phyloP scores from a whole-genome alignment of 1,139 yeast genomes.

The Blastobotrys indianensis region DNA sequence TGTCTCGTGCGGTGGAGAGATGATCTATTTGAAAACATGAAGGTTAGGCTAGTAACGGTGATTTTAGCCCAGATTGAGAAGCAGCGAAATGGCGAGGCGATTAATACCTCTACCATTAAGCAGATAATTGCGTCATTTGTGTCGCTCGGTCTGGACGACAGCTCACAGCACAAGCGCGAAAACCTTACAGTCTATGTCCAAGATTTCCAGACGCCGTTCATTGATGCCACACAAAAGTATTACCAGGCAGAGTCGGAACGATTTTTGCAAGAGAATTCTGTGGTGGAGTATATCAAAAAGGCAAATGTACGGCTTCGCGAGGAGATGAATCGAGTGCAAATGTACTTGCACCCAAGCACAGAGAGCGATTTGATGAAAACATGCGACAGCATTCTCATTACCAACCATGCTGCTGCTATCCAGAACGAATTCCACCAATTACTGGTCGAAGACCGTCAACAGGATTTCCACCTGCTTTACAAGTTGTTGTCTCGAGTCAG shows the following conservation, averaged over 20 bases:
- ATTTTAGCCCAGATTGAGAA: constrained; percentile 67
- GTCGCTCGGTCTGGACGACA: constrained; percentile 40
- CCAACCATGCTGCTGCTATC: constrained; percentile 70
- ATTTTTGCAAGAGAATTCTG: constrained; percentile 67
- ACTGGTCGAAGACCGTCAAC: constrained; percentile 69
- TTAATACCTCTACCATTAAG: constrained; percentile 61
- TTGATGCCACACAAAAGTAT: constrained; percentile 66
- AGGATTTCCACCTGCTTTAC: constrained; percentile 77
- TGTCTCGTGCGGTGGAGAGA: constrained; percentile 86
- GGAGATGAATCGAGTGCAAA: constrained; percentile 71
- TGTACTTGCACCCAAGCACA: constrained; percentile 82
- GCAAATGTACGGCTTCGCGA: constrained; percentile 78
- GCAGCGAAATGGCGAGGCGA: constrained; percentile 76
- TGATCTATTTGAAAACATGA: constrained; percentile 66
- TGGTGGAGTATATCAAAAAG: constrained; percentile 84
- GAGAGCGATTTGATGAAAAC: constrained; percentile 69
- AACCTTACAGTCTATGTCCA: constrained; percentile 76
- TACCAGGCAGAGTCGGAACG: constrained; percentile 64
- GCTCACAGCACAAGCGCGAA: constrained; percentile 67
- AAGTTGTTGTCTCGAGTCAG: constrained; percentile 62
- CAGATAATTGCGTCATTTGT: constrained; percentile 79
- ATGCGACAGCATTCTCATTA: constrained; percentile 69
- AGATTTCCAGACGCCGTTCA: constrained; percentile 70
- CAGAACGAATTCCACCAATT: constrained; percentile 70
- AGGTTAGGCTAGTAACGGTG: constrained; percentile 56